A percentile compares a stretch with the other conserved stretches of the same genome.
These are phyloP conservation scores for Mycena metata DNA, from an alignment of 768 basidiomycete species.

Conservation along the genomic window DNA sequence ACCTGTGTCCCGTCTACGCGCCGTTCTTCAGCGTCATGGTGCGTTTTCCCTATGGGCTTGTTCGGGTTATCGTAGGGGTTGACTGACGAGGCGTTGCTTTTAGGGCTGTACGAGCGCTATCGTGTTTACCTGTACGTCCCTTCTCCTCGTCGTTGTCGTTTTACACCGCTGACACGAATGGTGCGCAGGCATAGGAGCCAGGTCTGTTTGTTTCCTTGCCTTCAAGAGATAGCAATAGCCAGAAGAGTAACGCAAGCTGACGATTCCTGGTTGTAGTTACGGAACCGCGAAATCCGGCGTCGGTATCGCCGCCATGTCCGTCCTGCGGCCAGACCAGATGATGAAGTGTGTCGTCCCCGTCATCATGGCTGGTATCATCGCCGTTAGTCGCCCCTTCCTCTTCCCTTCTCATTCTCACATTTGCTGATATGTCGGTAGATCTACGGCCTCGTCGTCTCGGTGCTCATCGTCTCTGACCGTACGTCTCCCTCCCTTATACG, in stretches of 20 bases:
- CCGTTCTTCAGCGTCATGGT: conserved; percentile 99
- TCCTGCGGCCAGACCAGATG: conserved; percentile 96
- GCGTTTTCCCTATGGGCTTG: conserved; percentile 44
- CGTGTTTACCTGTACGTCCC: conserved; percentile 95
- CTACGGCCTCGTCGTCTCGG: conserved; percentile 99
- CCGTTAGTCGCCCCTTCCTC: conserved; percentile 68
- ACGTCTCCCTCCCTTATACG: conserved; percentile 53
- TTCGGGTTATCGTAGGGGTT: no score
- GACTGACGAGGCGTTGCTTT: no score
- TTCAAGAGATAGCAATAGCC: conserved; percentile 26
- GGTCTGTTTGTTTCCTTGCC: conserved; percentile 58
- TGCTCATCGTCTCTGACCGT: conserved; percentile 92
- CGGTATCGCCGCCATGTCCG: conserved; percentile 97
- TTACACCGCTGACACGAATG: no score
- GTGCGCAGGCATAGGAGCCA: conserved; percentile 87
- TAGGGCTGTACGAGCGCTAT: conserved; percentile 98
- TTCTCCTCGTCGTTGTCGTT: no score
- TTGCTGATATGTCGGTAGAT: conserved; percentile 62
- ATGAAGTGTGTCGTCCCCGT: conserved; percentile 98
- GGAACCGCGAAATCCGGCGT: conserved; percentile 99
- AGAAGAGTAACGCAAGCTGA: conserved; percentile 23
- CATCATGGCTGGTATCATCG: conserved; percentile 99
- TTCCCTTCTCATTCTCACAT: background rate
- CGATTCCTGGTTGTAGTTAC: conserved; percentile 69
- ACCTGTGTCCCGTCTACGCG: conserved; percentile 93